Conservation (phyloP, 129 eudicot species). For the Centaurea solstitialis region DNA sequence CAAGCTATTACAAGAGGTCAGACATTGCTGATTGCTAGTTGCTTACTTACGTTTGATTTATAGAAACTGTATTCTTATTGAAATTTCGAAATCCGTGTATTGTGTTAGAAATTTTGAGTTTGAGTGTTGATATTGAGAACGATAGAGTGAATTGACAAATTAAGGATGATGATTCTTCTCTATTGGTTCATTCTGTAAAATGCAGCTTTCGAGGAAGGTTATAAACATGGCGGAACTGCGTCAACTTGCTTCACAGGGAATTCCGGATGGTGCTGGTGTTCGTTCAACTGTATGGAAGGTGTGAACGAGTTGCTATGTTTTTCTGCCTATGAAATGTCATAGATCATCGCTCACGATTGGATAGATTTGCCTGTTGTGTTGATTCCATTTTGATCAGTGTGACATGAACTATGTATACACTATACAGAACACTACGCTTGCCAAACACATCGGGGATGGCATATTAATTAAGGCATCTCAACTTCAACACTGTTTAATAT, state of each 20-base stretch:
- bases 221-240: slow-evolving; percentile 65
- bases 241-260: slow-evolving; percentile 70
- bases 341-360: not conserved
- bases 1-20: slow-evolving; percentile 71
- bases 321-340: not conserved
- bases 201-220: slow-evolving; percentile 67
- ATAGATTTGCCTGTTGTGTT: not conserved
- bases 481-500: not conserved
- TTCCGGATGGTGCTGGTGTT: slow-evolving; percentile 76
- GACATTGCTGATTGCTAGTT: not conserved
- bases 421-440: not conserved
- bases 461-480: not conserved
- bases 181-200: not conserved
- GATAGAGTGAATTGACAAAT: slow-evolving; percentile 4
- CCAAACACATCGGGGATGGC: not conserved
- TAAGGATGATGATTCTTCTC: not conserved
- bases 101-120: not conserved
- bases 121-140: not conserved
- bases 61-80: not conserved
- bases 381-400: not conserved
- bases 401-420: not conserved
- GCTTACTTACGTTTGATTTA: not conserved
- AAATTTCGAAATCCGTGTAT: not conserved
- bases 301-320: not conserved
- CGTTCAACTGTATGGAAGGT: slow-evolving; percentile 87